Evolutionary conservation across 176 grass and related monocot genomes (phyloP).

Genomic region (Carex kokanica): DNA sequence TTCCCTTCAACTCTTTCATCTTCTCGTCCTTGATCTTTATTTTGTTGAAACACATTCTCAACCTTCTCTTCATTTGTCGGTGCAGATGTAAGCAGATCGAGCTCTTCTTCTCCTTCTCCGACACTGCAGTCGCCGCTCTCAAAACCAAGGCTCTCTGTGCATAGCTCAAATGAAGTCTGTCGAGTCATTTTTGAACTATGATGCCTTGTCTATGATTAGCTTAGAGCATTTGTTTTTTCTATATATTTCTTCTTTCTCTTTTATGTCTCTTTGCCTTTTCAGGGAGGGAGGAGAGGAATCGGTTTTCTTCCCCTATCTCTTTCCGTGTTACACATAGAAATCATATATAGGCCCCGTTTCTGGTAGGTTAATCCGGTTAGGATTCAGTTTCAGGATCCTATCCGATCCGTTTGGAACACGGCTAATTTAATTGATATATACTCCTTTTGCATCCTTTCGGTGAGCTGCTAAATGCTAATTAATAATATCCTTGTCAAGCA

Average conservation of each 20-base stretch:
- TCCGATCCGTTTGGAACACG: constrained; percentile 7
- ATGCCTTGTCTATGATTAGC: not conserved
- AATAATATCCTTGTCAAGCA: not conserved
- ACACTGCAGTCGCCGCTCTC: constrained; percentile 61
- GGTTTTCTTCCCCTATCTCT: not conserved
- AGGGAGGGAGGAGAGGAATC: constrained; percentile 24
- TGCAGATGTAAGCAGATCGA: constrained; percentile 6
- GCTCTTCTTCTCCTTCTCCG: constrained; percentile 34
- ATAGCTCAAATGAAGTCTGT: constrained; percentile 30
- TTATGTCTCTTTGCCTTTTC: constrained; percentile 1
- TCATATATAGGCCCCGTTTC: not conserved
- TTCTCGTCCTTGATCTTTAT: not conserved
- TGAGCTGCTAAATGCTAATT: not conserved
- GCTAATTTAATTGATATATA: too few species aligned
- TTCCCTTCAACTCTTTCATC: constrained; percentile 7
- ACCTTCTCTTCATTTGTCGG: not conserved
- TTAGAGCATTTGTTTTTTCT: not conserved
- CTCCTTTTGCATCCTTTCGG: too few species aligned
- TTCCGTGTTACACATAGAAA: not conserved
- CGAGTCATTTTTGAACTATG: constrained; percentile 1
- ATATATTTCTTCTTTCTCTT: not conserved
- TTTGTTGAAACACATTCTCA: not conserved
- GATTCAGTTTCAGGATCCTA: not conserved
- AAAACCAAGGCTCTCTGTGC: constrained; percentile 71
- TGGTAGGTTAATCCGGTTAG: not conserved